Percentiles rank a stretch among this genome's conserved stretches.
Evolutionary conservation across 129 eudicot species (phyloP).

Genomic region (Smallanthus sonchifolius): DNA sequence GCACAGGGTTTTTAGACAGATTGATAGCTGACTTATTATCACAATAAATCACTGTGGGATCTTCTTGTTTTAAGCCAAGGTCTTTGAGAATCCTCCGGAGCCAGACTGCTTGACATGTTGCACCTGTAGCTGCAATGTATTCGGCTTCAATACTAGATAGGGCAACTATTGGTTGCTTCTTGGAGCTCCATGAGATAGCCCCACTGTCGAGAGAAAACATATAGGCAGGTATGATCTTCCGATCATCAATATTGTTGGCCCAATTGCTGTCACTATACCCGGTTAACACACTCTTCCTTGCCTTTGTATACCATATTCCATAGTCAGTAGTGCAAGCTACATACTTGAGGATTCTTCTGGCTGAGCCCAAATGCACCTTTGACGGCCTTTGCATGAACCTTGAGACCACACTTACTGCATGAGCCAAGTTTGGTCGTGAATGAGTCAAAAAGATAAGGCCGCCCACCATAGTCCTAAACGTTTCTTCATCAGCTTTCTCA

Average conservation of each 20-base stretch:
- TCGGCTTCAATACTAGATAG: not conserved
- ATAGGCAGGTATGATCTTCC: not conserved
- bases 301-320: not conserved
- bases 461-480: not conserved
- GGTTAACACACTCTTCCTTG: not conserved
- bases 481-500: not conserved
- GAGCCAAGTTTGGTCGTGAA: not conserved
- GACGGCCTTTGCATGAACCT: not conserved
- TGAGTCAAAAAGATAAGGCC: not conserved
- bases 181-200: not conserved
- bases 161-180: not conserved
- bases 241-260: not conserved
- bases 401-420: not conserved
- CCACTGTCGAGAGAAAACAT: not conserved
- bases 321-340: not conserved
- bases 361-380: not conserved
- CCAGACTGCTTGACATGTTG: not conserved
- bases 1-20: not conserved
- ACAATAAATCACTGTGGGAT: not conserved
- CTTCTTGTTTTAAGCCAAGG: not conserved
- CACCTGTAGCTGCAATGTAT: not conserved
- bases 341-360: too few species aligned
- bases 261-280: not conserved
- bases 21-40: not conserved
- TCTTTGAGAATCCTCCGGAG: not conserved